Percentiles rank a stretch among this genome's conserved stretches.
Evolutionary conservation across 257 asterid species (phyloP).

Genomic region (Capsicum pubescens): DNA sequence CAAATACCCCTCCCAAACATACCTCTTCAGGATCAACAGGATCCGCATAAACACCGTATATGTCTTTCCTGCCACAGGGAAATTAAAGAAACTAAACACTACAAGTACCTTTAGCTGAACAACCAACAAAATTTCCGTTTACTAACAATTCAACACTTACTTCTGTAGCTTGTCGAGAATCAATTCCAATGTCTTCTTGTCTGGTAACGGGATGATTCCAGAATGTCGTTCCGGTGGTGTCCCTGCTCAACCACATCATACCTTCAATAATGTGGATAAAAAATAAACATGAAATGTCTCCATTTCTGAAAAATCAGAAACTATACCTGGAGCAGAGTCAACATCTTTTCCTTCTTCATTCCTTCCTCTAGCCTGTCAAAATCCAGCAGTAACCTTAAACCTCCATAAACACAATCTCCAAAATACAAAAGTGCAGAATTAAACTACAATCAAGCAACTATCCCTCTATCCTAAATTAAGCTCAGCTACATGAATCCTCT

Average conservation of each 20-base stretch:
- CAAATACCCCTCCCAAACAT: slow-evolving; percentile 28
- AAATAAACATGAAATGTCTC: background rate
- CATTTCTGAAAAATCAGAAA: slow-evolving; percentile 24
- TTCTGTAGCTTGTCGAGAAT: slow-evolving; percentile 95
- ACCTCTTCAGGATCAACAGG: slow-evolving; percentile 99
- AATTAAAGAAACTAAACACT: slow-evolving; percentile 41
- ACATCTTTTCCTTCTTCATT: slow-evolving; percentile 53
- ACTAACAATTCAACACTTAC: slow-evolving; percentile 50
- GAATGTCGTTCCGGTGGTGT: slow-evolving; percentile 56
- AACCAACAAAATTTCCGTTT: background rate
- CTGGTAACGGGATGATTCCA: slow-evolving; percentile 66
- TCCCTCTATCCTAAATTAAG: background rate
- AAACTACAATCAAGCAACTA: background rate
- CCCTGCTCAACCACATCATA: slow-evolving; percentile 48
- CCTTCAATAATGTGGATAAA: background rate
- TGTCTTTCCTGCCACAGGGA: slow-evolving; percentile 82
- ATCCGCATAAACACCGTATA: slow-evolving; percentile 92
- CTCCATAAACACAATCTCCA: slow-evolving; percentile 34
- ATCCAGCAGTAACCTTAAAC: slow-evolving; percentile 44
- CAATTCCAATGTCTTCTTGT: slow-evolving; percentile 77
- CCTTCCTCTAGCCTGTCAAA: slow-evolving; percentile 67
- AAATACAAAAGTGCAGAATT: slow-evolving; percentile 33
- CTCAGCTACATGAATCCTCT: background rate
- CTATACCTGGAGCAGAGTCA: slow-evolving; percentile 72
- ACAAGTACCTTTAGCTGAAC: slow-evolving; percentile 21